These are phyloP conservation scores for Amesomyces nigricolor DNA, from an alignment of 2,329 filamentous ascomycete genomes.

Conservation along the genomic window DNA sequence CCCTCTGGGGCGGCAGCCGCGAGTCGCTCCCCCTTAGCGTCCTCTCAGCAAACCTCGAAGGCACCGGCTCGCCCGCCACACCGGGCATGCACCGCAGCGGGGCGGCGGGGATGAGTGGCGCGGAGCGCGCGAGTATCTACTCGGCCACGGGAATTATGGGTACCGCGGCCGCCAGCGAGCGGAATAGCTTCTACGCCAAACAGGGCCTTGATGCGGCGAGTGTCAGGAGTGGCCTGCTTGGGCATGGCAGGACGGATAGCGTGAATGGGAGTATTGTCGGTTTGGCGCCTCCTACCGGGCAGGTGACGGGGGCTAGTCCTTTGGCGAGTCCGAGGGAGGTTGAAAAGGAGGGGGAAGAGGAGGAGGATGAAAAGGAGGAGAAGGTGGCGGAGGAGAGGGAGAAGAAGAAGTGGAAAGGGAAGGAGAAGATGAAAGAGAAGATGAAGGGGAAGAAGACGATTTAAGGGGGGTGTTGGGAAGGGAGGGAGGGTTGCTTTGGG, in stretches of 20 bases:
- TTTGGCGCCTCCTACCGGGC: slow-evolving; percentile 43
- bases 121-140: slow-evolving; percentile 76
- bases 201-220: slow-evolving; percentile 61
- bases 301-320: slow-evolving; percentile 47
- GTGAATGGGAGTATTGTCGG: slow-evolving; percentile 68
- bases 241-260: slow-evolving; percentile 77
- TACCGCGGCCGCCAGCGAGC: slow-evolving; percentile 51
- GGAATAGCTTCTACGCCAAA: slow-evolving; percentile 71
- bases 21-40: slow-evolving; percentile 76
- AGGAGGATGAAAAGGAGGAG: slow-evolving; percentile 31
- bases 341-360: slow-evolving; percentile 27
- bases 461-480: neutral
- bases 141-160: slow-evolving; percentile 62
- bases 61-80: slow-evolving; percentile 35
- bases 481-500: neutral
- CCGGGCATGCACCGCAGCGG: slow-evolving; percentile 46
- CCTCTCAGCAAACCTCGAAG: slow-evolving; percentile 64
- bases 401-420: neutral
- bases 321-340: slow-evolving; percentile 48
- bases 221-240: slow-evolving; percentile 68
- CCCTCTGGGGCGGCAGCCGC: slow-evolving; percentile 73
- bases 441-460: neutral
- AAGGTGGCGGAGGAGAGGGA: slow-evolving; percentile 27
- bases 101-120: slow-evolving; percentile 35
- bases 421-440: too few species aligned